phyloP scores from a whole-genome alignment of 805 yeast genomes.

The Suhomyces pyralidae region DNA sequence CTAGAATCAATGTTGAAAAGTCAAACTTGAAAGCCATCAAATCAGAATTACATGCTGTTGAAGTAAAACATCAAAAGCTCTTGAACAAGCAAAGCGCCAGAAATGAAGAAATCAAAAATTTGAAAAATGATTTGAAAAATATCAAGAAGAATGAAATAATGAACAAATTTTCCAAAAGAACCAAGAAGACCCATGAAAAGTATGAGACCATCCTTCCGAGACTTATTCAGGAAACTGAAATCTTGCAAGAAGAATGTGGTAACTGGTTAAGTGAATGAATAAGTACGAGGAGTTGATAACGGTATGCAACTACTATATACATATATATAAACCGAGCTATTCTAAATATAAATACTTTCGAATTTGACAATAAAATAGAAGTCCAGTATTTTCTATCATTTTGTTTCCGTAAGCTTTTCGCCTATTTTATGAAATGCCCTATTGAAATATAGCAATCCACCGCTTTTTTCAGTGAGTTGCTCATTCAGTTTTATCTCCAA shows the following conservation, averaged over 20 bases:
- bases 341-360: background rate
- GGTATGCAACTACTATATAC: background rate
- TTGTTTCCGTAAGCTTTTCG: conserved; percentile 18
- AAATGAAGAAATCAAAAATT: conserved; percentile 23
- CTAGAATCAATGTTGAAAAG: conserved; percentile 19
- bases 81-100: conserved; percentile 21
- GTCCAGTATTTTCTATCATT: background rate
- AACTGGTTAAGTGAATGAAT: conserved; percentile 5
- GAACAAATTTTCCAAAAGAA: conserved; percentile 18
- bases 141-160: conserved; percentile 25
- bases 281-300: background rate
- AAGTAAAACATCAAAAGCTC: conserved; percentile 24
- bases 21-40: conserved; percentile 19
- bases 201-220: conserved; percentile 35
- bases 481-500: conserved; percentile 45
- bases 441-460: conserved; percentile 67
- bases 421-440: conserved; percentile 54
- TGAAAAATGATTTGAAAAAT: conserved; percentile 24
- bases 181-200: conserved; percentile 29
- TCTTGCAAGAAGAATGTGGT: conserved; percentile 8
- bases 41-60: conserved; percentile 18
- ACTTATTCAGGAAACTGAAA: conserved; percentile 16
- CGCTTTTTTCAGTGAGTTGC: conserved; percentile 28
- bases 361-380: background rate
- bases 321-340: background rate